phyloP scores from a whole-genome alignment of 1,284 basidiomycete species.

The Schizopora paradoxa region DNA sequence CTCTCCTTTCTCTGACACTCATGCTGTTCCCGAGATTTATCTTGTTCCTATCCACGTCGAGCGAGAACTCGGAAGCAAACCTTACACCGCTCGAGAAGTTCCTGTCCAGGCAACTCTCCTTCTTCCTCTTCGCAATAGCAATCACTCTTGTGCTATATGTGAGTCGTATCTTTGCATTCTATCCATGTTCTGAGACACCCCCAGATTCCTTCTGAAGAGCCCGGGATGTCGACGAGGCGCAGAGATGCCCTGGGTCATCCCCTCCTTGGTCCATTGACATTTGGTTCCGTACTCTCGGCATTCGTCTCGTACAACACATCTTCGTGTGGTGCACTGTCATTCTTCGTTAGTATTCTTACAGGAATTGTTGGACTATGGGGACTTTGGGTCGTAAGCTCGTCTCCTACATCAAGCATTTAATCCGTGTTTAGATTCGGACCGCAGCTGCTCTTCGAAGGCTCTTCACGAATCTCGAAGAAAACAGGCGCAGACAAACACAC shows the following conservation, averaged over 20 bases:
- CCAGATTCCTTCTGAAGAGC: conserved; percentile 18
- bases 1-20: conserved; percentile 12
- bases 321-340: conserved; percentile 50
- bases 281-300: conserved; percentile 46
- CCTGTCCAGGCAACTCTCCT: conserved; percentile 25
- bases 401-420: too few species aligned
- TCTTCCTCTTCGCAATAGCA: conserved; percentile 23
- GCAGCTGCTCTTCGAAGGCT: conserved; percentile 59
- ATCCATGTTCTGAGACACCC: not conserved
- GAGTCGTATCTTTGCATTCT: conserved; percentile 7
- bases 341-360: conserved; percentile 44
- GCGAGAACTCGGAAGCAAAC: conserved; percentile 15
- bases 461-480: conserved; percentile 53
- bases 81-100: conserved; percentile 26
- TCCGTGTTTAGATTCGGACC: not conserved
- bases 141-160: conserved; percentile 24
- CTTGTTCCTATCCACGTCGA: conserved; percentile 18
- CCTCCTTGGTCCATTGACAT: conserved; percentile 52
- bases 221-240: conserved; percentile 4
- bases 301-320: conserved; percentile 62
- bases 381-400: conserved; percentile 55
- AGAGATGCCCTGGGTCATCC: conserved; percentile 42
- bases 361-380: conserved; percentile 58
- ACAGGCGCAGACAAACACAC: conserved; percentile 79
- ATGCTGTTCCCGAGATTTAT: conserved; percentile 20